These are phyloP conservation scores for Stemphylium lycopersici DNA, from an alignment of 2,329 filamentous ascomycete genomes.

Conservation along the genomic window DNA sequence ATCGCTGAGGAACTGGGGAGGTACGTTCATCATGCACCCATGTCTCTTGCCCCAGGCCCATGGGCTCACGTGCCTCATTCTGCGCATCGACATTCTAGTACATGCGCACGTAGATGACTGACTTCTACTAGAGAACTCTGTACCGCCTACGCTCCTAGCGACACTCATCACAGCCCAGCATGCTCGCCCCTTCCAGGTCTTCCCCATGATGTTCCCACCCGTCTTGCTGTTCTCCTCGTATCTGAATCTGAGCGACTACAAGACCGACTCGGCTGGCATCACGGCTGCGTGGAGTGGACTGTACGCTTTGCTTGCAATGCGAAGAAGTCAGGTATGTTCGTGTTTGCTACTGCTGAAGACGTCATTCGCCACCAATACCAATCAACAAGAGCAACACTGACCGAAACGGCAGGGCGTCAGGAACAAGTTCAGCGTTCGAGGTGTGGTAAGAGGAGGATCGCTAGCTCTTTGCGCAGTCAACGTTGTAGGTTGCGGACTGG, in stretches of 20 bases:
- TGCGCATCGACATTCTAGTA: not conserved
- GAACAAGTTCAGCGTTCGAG: constrained; percentile 58
- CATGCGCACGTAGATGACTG: constrained; percentile 1
- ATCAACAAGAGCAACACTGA: not conserved
- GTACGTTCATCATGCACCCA: constrained; percentile 46
- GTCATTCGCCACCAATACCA: not conserved
- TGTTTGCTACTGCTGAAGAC: too few species aligned
- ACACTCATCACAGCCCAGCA: constrained; percentile 71
- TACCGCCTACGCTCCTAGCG: constrained; percentile 69
- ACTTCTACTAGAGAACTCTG: constrained; percentile 61
- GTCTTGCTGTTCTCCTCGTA: constrained; percentile 70
- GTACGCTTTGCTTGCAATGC: constrained; percentile 67
- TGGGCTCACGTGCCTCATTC: constrained; percentile 11
- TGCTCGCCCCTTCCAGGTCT: constrained; percentile 67
- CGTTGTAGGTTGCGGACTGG: constrained; percentile 57
- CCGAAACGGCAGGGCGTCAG: constrained; percentile 44
- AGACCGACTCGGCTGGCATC: constrained; percentile 67
- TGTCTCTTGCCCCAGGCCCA: not conserved
- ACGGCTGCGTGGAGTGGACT: constrained; percentile 69
- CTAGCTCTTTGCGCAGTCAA: constrained; percentile 59
- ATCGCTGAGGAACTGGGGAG: constrained; percentile 59
- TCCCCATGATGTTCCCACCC: constrained; percentile 72
- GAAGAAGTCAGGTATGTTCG: constrained; percentile 57
- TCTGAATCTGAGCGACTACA: constrained; percentile 67
- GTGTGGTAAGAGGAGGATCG: constrained; percentile 59